These are phyloP conservation scores for Ajuga chamaepitys DNA, from an alignment of 257 asterid species.

Conservation along the genomic window DNA sequence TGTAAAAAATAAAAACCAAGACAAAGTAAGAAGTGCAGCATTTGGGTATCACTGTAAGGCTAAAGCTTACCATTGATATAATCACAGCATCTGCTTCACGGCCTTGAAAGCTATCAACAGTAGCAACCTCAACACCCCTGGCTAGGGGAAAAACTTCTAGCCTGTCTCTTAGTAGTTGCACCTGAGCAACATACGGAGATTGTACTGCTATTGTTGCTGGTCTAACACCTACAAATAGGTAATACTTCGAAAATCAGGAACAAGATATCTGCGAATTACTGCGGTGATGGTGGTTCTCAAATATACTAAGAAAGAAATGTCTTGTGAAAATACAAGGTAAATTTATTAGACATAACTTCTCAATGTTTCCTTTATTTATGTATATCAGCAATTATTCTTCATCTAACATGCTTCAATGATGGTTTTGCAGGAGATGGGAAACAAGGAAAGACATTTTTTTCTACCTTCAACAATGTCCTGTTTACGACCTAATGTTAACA, in stretches of 20 bases:
- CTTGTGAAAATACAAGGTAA: background rate
- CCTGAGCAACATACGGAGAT: constrained; percentile 98
- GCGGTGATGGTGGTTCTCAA: background rate
- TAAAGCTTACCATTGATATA: constrained; percentile 72
- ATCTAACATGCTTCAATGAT: background rate
- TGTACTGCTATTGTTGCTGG: constrained; percentile 83
- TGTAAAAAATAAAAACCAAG: constrained; percentile 1
- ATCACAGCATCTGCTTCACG: constrained; percentile 97
- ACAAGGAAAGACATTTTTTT: background rate
- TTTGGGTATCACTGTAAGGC: background rate
- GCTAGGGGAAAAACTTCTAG: constrained; percentile 70
- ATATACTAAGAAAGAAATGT: background rate
- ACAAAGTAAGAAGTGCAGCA: background rate
- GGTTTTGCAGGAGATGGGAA: background rate
- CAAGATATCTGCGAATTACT: background rate
- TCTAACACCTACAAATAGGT: constrained; percentile 55
- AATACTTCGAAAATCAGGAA: constrained; percentile 2
- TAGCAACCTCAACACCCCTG: constrained; percentile 76
- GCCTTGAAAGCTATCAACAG: constrained; percentile 96
- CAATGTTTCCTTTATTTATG: background rate
- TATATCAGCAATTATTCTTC: background rate
- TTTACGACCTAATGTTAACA: background rate
- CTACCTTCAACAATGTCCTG: background rate
- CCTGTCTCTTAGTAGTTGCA: constrained; percentile 83
- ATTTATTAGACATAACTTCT: background rate